Conservation (phyloP, 2,329 filamentous ascomycete genomes). For the Venturia carpophila region DNA sequence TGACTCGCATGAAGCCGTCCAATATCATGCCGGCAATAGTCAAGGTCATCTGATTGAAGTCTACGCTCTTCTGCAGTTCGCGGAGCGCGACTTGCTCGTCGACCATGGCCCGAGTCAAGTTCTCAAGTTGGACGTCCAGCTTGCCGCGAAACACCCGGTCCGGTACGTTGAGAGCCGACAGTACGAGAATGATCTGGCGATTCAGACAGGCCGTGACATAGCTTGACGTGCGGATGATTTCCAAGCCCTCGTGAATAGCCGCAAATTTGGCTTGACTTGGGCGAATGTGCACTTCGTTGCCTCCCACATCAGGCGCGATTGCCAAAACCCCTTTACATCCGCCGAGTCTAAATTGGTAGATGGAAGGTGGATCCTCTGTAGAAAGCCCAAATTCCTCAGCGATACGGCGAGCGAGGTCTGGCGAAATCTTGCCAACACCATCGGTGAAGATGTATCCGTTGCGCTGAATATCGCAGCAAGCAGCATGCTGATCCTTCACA, state of each 20-base stretch:
- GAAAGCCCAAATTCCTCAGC: slow-evolving; percentile 59
- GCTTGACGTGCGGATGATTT: slow-evolving; percentile 75
- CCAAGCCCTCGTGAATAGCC: slow-evolving; percentile 61
- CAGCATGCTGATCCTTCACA: background rate
- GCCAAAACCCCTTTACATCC: slow-evolving; percentile 87
- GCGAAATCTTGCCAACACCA: slow-evolving; percentile 87
- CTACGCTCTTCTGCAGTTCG: slow-evolving; percentile 66
- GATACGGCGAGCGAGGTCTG: slow-evolving; percentile 65
- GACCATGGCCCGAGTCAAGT: slow-evolving; percentile 62
- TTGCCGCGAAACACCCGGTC: slow-evolving; percentile 59
- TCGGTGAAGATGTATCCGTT: slow-evolving; percentile 75
- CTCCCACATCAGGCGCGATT: slow-evolving; percentile 60
- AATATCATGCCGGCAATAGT: slow-evolving; percentile 66
- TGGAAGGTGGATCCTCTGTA: slow-evolving; percentile 58
- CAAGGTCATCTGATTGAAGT: slow-evolving; percentile 75
- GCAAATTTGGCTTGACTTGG: slow-evolving; percentile 84
- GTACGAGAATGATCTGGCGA: slow-evolving; percentile 79
- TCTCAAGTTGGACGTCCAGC: slow-evolving; percentile 57
- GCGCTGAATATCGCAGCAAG: slow-evolving; percentile 53
- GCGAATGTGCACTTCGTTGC: slow-evolving; percentile 66
- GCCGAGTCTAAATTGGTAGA: slow-evolving; percentile 85
- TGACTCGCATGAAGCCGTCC: slow-evolving; percentile 65
- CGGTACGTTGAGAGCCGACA: slow-evolving; percentile 67
- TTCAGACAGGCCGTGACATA: slow-evolving; percentile 76
- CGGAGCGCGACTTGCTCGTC: slow-evolving; percentile 56